phyloP scores from a whole-genome alignment of 805 yeast genomes.

The Spathaspora girioi region DNA sequence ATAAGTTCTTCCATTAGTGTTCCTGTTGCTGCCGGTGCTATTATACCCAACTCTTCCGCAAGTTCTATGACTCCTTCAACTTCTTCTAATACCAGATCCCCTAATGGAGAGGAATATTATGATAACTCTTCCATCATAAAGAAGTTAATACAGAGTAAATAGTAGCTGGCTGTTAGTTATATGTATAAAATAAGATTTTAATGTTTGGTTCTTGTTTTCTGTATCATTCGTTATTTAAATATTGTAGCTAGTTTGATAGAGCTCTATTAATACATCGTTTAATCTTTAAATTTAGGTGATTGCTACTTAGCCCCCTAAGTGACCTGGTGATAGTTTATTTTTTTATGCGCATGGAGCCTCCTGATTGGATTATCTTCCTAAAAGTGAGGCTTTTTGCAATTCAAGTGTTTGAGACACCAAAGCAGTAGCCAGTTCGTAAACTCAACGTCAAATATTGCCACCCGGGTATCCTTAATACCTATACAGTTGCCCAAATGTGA shows the following conservation, averaged over 20 bases:
- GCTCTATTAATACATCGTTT: not conserved
- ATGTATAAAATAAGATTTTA: not conserved
- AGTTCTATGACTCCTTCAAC: not conserved
- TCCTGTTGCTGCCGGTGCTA: slow-evolving; percentile 1
- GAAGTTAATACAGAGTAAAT: slow-evolving; percentile 15
- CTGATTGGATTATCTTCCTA: not conserved
- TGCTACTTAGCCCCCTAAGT: too few relatives aligned
- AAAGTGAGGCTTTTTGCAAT: not conserved
- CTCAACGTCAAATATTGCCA: not conserved
- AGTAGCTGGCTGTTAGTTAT: slow-evolving; percentile 1
- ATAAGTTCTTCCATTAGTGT: not conserved
- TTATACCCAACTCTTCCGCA: not conserved
- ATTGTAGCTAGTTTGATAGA: not conserved
- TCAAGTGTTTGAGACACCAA: not conserved
- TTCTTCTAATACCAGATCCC: not conserved
- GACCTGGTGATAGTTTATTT: not conserved
- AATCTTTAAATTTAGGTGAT: too few relatives aligned
- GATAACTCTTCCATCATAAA: slow-evolving; percentile 17
- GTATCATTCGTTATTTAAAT: not conserved
- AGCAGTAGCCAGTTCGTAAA: not conserved
- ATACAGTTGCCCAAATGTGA: too few relatives aligned
- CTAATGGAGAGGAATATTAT: slow-evolving; percentile 8
- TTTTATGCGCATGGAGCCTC: not conserved
- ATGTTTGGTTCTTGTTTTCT: not conserved
- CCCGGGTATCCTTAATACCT: not conserved